A percentile compares a stretch with the other conserved stretches of the same genome.
phyloP scores from a whole-genome alignment of 331 rosid genomes.

The Spiraea crenata region DNA sequence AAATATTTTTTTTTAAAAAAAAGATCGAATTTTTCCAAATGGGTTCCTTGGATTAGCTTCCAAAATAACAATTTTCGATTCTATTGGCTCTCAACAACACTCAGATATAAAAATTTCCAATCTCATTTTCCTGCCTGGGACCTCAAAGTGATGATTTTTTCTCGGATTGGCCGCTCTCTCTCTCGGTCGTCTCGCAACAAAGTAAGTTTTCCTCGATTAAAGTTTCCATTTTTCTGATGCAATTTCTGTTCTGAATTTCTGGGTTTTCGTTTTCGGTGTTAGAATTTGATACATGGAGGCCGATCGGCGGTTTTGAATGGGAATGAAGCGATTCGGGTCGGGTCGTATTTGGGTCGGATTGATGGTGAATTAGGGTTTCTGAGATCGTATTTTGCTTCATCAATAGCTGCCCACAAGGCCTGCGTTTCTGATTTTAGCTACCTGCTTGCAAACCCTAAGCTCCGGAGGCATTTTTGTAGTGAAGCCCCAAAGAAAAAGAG shows the following conservation, averaged over 20 bases:
- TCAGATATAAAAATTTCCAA: background rate
- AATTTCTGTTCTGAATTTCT: background rate
- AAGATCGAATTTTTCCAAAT: background rate
- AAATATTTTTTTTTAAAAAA: too few relatives aligned
- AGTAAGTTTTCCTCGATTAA: conserved; percentile 33
- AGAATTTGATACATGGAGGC: conserved; percentile 52
- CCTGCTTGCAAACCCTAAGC: conserved; percentile 55
- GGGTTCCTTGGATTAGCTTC: conserved; percentile 5
- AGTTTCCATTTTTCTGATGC: background rate
- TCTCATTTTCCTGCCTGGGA: background rate
- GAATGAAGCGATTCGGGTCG: conserved; percentile 29
- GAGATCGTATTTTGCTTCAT: conserved; percentile 47
- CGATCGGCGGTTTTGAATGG: conserved; percentile 35
- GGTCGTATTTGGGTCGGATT: conserved; percentile 37
- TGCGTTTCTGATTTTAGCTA: conserved; percentile 42
- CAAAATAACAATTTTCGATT: background rate
- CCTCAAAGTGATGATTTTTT: conserved; percentile 50
- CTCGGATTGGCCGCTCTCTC: conserved; percentile 64
- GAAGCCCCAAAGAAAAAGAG: conserved; percentile 84
- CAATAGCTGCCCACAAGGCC: conserved; percentile 37
- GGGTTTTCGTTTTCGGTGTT: conserved; percentile 14
- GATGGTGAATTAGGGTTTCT: conserved; percentile 58
- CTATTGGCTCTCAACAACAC: background rate
- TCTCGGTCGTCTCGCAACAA: conserved; percentile 59
- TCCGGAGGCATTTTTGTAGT: conserved; percentile 60